phyloP scores from a whole-genome alignment of 2,329 filamentous ascomycete genomes.

The Fusarium albidum region DNA sequence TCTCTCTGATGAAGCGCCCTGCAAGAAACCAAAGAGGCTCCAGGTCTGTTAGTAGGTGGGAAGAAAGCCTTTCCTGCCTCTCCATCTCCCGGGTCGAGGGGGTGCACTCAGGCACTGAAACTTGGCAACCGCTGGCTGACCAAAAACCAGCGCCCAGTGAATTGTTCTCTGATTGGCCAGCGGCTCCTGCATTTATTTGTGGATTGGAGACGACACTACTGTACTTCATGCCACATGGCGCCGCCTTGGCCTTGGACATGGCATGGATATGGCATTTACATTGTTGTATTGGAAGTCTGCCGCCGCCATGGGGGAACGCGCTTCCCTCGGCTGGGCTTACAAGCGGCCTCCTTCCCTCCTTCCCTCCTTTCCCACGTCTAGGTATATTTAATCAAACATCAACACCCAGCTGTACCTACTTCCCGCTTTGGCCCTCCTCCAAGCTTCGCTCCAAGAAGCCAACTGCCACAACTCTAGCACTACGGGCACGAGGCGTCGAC shows the following conservation, averaged over 20 bases:
- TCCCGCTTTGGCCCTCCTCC: neutral
- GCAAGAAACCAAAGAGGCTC: too few relatives aligned
- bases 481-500: slow-evolving; percentile 4
- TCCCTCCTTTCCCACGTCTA: neutral
- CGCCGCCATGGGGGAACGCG: too few relatives aligned
- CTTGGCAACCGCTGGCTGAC: slow-evolving; percentile 25
- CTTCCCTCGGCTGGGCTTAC: neutral
- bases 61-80: too few relatives aligned
- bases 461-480: neutral
- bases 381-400: too few relatives aligned
- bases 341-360: slow-evolving; percentile 1
- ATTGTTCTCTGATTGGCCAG: slow-evolving; percentile 13
- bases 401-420: too few relatives aligned
- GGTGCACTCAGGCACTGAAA: slow-evolving; percentile 11
- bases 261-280: too few relatives aligned
- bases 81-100: neutral
- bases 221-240: slow-evolving; percentile 10
- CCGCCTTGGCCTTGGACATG: slow-evolving; percentile 1
- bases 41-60: too few relatives aligned
- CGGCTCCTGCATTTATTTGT: slow-evolving; percentile 2
- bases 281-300: too few relatives aligned
- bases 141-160: slow-evolving; percentile 4
- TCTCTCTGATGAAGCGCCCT: neutral
- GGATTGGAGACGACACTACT: neutral
- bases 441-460: slow-evolving; percentile 1